Evolutionary conservation across 345 rosid genomes (phyloP).

Genomic region (Cochlearia excelsa): DNA sequence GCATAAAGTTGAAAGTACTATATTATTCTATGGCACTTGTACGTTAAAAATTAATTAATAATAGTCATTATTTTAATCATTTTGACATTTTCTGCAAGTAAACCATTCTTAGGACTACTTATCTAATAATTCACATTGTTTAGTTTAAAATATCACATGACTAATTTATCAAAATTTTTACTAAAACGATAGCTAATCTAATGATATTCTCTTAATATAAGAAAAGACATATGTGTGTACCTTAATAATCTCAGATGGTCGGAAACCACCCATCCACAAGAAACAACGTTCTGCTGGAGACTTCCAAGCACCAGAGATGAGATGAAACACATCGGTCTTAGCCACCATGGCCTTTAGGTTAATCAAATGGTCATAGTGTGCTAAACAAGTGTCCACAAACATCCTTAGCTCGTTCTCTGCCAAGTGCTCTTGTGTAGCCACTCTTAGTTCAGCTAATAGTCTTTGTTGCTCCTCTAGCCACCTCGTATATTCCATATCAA

Average conservation of each 20-base stretch:
- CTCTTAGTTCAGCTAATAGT: constrained; percentile 73
- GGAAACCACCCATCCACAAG: constrained; percentile 97
- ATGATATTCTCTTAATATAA: background rate
- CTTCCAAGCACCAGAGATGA: constrained; percentile 94
- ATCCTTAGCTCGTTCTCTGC: constrained; percentile 85
- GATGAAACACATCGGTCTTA: constrained; percentile 85
- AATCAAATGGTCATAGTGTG: constrained; percentile 76
- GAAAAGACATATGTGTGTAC: constrained; percentile 36
- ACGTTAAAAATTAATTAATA: too few species aligned
- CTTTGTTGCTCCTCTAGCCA: constrained; percentile 94
- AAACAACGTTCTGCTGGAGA: constrained; percentile 98
- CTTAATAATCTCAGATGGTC: constrained; percentile 96
- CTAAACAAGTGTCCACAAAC: constrained; percentile 71
- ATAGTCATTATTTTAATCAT: too few species aligned
- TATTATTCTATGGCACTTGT: too few species aligned
- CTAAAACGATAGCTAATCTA: background rate
- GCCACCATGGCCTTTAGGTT: constrained; percentile 75
- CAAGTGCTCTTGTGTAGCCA: constrained; percentile 83
- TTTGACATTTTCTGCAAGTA: background rate
- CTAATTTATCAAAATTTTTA: background rate
- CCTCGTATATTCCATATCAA: constrained; percentile 82
- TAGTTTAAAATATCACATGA: constrained; percentile 10
- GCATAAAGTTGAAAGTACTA: constrained; percentile 18
- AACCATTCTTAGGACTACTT: background rate
- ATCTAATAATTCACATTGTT: background rate